These are phyloP conservation scores for Daedaleopsis sinensis DNA, from an alignment of 768 basidiomycete species.

Conservation along the genomic window DNA sequence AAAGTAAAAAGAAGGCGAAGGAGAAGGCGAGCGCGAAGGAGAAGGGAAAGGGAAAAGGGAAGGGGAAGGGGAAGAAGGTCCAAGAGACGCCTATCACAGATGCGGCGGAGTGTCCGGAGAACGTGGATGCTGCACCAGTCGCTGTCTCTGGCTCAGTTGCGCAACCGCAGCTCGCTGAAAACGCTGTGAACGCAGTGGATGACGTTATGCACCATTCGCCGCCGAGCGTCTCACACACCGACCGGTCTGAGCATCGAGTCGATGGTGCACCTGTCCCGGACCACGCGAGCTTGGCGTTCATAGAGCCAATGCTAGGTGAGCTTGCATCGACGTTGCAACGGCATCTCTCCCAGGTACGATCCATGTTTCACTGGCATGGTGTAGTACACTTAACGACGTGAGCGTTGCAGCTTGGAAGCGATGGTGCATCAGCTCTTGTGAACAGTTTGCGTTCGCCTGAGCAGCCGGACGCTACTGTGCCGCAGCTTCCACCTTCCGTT, in stretches of 20 bases:
- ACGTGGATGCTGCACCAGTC: neutral
- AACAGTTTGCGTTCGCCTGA: neutral
- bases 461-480: neutral
- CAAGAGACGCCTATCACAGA: neutral
- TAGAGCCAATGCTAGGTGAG: constrained; percentile 23
- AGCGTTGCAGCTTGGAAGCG: neutral
- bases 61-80: neutral
- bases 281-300: constrained; percentile 18
- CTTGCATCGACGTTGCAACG: constrained; percentile 5
- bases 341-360: constrained; percentile 2
- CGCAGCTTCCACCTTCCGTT: neutral
- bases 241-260: neutral
- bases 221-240: neutral
- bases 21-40: constrained; percentile 6
- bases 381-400: neutral
- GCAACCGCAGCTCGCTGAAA: neutral
- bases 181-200: neutral
- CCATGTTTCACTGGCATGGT: neutral
- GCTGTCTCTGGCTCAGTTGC: neutral
- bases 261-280: neutral
- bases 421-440: neutral
- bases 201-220: constrained; percentile 1
- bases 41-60: constrained; percentile 7
- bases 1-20: too few relatives aligned
- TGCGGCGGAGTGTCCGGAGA: neutral